Evolutionary conservation across 768 basidiomycete genomes (phyloP).

Genomic region (Cantharellus anzutake): DNA sequence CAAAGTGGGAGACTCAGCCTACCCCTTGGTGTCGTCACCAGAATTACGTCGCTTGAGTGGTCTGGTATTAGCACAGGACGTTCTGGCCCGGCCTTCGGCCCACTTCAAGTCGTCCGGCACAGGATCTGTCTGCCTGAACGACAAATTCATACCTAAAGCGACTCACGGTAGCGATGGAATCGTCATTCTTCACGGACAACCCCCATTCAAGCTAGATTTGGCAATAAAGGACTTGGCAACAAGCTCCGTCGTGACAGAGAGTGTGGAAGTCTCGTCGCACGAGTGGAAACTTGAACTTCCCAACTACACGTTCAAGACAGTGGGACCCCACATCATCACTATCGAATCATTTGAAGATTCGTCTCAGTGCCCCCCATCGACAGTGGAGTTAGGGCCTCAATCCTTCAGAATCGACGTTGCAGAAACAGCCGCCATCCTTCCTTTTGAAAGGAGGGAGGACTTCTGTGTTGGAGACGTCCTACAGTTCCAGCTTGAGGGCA

Average conservation of each 20-base stretch:
- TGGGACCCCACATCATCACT: conserved; percentile 63
- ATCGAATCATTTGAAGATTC: conserved; percentile 68
- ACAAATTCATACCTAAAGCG: conserved; percentile 39
- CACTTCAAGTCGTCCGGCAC: conserved; percentile 49
- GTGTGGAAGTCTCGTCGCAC: conserved; percentile 27
- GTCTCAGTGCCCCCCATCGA: conserved; percentile 60
- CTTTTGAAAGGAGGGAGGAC: conserved; percentile 58
- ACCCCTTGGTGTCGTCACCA: conserved; percentile 24
- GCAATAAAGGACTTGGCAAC: conserved; percentile 59
- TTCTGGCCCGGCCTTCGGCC: conserved; percentile 62
- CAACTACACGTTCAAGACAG: conserved; percentile 50
- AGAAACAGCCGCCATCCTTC: conserved; percentile 83
- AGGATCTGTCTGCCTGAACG: conserved; percentile 58
- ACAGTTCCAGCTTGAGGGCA: conserved; percentile 87
- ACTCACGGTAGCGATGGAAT: conserved; percentile 33
- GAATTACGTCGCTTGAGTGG: conserved; percentile 18
- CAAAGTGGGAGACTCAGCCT: conserved; percentile 70
- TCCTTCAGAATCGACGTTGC: conserved; percentile 84
- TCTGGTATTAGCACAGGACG: conserved; percentile 70
- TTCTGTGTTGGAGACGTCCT: conserved; percentile 80
- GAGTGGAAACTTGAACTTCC: conserved; percentile 55
- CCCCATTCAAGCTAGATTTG: conserved; percentile 67
- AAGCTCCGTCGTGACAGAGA: conserved; percentile 40
- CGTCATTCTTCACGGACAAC: conserved; percentile 57
- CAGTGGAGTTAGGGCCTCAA: conserved; percentile 37